Evolutionary conservation across 352 stramenopile species (phyloP).

Genomic region (Phytophthora vignae): DNA sequence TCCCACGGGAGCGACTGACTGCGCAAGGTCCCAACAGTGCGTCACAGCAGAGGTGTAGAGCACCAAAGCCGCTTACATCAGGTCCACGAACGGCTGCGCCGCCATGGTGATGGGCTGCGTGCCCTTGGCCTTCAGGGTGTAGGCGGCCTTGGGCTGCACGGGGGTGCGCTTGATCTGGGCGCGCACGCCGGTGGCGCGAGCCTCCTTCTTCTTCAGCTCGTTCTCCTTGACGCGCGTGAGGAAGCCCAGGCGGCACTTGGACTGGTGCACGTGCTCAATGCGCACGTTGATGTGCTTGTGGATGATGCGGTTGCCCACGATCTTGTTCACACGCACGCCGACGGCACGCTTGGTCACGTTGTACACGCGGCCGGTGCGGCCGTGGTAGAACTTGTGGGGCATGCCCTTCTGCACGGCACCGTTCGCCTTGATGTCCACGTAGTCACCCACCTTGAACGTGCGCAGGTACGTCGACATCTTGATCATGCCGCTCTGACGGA

Average conservation of each 20-base stretch:
- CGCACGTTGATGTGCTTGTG: slow-evolving; percentile 99
- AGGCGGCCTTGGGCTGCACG: slow-evolving; percentile 95
- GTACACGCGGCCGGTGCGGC: slow-evolving; percentile 99
- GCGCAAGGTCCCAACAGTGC: slow-evolving; percentile 25
- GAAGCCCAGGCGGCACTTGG: slow-evolving; percentile 99
- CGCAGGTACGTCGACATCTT: slow-evolving; percentile 98
- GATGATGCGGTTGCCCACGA: slow-evolving; percentile 98
- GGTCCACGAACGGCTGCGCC: slow-evolving; percentile 98
- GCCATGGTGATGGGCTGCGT: slow-evolving; percentile 96
- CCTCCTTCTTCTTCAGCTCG: slow-evolving; percentile 98
- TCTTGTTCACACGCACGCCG: slow-evolving; percentile 99
- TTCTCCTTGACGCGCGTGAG: slow-evolving; percentile 98
- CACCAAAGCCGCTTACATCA: slow-evolving; percentile 92
- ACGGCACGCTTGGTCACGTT: slow-evolving; percentile 99
- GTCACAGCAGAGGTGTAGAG: slow-evolving; percentile 26
- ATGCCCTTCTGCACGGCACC: slow-evolving; percentile 99
- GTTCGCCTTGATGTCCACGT: slow-evolving; percentile 99
- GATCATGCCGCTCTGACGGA: slow-evolving; percentile 96
- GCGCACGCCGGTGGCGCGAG: slow-evolving; percentile 89
- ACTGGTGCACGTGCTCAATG: slow-evolving; percentile 99
- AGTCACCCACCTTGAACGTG: slow-evolving; percentile 99
- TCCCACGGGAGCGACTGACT: slow-evolving; percentile 3
- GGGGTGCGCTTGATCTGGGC: slow-evolving; percentile 96
- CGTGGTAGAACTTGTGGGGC: slow-evolving; percentile 99
- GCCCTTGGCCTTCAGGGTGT: slow-evolving; percentile 94